Conservation (phyloP, 805 yeast species). For the Pichia californica region DNA sequence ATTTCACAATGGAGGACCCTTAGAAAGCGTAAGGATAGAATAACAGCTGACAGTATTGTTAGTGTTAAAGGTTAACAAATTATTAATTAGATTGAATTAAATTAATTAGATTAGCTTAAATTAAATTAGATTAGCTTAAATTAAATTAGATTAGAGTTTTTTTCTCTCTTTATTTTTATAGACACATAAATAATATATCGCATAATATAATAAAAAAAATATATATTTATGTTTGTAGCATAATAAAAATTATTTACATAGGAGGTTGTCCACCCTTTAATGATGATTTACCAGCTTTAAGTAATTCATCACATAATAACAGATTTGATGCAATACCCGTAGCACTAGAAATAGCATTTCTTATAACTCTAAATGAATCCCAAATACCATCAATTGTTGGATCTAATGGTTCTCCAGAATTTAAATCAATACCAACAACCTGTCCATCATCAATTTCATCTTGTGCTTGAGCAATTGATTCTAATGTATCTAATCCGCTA, state of each 20-base stretch:
- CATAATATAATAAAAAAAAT: too few relatives aligned
- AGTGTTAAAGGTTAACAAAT: conserved; percentile 7
- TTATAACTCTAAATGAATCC: conserved; percentile 91
- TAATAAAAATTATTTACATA: too few relatives aligned
- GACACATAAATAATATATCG: too few relatives aligned
- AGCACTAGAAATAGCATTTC: conserved; percentile 89
- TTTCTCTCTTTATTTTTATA: too few relatives aligned
- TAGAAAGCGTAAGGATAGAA: conserved; percentile 7
- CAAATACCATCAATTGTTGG: conserved; percentile 92
- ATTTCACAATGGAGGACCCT: conserved; percentile 13
- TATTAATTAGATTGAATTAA: too few relatives aligned
- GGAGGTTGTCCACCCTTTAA: conserved; percentile 44
- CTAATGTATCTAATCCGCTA: conserved; percentile 91
- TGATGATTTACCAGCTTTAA: conserved; percentile 95
- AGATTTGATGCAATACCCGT: conserved; percentile 91
- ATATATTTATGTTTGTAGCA: too few relatives aligned
- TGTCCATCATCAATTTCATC: conserved; percentile 80
- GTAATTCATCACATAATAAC: conserved; percentile 88
- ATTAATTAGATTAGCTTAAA: too few relatives aligned
- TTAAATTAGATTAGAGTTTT: too few relatives aligned
- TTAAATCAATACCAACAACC: conserved; percentile 84
- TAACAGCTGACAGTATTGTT: conserved; percentile 5
- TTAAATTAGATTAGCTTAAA: too few relatives aligned
- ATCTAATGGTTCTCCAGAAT: conserved; percentile 92
- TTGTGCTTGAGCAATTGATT: conserved; percentile 80